Percentiles rank a stretch among this genome's conserved stretches.
Conservation (phyloP, 768 basidiomycete genomes). For the Pisolithus tinctorius region DNA sequence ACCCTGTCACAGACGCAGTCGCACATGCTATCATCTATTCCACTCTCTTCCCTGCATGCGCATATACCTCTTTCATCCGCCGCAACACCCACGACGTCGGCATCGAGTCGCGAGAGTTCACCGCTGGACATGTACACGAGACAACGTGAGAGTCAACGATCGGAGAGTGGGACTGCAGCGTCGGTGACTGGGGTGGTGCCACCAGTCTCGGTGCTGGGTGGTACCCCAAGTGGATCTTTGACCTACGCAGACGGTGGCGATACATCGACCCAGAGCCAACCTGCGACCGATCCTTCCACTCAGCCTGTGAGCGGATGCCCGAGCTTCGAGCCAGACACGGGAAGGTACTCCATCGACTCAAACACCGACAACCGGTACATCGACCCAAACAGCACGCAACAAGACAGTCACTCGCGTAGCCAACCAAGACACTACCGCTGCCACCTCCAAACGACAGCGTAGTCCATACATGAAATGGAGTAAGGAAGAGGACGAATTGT, state of each 20-base stretch:
- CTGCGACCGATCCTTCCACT: too few species aligned
- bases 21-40: neutral
- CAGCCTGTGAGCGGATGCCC: too few species aligned
- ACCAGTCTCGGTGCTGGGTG: too few species aligned
- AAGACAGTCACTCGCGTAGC: slow-evolving; percentile 20
- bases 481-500: slow-evolving; percentile 35
- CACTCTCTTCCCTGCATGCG: neutral
- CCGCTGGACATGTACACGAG: neutral
- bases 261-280: too few species aligned
- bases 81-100: neutral
- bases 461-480: slow-evolving; percentile 39
- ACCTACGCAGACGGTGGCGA: too few species aligned
- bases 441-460: slow-evolving; percentile 26
- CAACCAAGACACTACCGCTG: slow-evolving; percentile 21
- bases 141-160: neutral
- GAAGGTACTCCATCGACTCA: neutral
- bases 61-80: neutral
- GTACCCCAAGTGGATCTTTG: too few species aligned
- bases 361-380: neutral
- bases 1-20: too few species aligned
- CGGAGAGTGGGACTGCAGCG: slow-evolving; percentile 7
- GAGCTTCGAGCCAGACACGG: neutral
- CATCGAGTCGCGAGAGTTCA: slow-evolving; percentile 7
- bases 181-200: too few species aligned
- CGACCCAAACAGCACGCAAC: slow-evolving; percentile 6